Evolutionary conservation across 1,284 basidiomycete species (phyloP).

Genomic region (Exobasidium cylindrosporum): DNA sequence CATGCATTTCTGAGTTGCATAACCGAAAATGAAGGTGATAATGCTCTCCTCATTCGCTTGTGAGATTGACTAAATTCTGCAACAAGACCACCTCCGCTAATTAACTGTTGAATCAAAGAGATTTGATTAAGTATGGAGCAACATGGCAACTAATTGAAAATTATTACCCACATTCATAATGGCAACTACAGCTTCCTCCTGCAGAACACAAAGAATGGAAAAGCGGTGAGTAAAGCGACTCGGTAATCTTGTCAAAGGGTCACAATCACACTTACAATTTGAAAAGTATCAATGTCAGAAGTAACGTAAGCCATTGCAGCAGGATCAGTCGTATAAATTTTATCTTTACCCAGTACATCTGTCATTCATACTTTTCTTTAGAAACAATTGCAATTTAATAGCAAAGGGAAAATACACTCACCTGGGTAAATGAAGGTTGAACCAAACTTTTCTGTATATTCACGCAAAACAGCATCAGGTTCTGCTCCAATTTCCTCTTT

Average conservation of each 20-base stretch:
- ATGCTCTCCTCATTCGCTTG: not conserved
- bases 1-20: not conserved
- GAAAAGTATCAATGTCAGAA: slow-evolving; percentile 1
- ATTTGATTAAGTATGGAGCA: too few species aligned
- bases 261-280: not conserved
- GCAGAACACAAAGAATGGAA: too few species aligned
- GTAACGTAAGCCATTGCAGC: not conserved
- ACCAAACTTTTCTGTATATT: not conserved
- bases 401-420: too few species aligned
- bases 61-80: not conserved
- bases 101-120: not conserved
- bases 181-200: not conserved
- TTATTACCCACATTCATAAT: slow-evolving; percentile 1
- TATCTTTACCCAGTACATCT: slow-evolving; percentile 3
- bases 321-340: not conserved
- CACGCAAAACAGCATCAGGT: not conserved
- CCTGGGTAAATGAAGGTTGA: not conserved
- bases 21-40: not conserved
- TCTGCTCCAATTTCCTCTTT: not conserved
- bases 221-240: too few species aligned
- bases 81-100: slow-evolving; percentile 3
- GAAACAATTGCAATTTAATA: too few species aligned
- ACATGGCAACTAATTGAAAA: too few species aligned
- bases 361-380: too few species aligned
- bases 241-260: too few species aligned